Percentiles rank a stretch among this genome's conserved stretches.
Conservation (phyloP, 2,329 filamentous ascomycete species). For the Cladophialophora exuberans region DNA sequence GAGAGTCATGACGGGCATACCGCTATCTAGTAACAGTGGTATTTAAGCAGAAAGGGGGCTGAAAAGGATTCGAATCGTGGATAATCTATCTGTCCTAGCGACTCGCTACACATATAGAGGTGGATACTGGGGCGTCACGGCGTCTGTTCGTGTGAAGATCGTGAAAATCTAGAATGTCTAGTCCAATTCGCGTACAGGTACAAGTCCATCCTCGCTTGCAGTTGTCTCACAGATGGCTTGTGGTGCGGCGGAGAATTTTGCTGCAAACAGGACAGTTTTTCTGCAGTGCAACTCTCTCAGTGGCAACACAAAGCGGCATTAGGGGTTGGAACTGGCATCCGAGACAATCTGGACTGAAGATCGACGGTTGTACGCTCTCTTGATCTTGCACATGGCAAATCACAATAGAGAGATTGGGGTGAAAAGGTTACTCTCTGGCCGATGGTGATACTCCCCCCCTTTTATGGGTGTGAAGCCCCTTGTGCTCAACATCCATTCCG, state of each 20-base stretch:
- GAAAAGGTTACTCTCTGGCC: neutral
- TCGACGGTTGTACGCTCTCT: neutral
- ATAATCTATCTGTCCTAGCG: too few species aligned
- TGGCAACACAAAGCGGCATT: neutral
- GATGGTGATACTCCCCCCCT: slow-evolving; percentile 1
- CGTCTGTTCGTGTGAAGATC: too few species aligned
- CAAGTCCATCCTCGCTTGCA: too few species aligned
- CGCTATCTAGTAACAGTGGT: too few species aligned
- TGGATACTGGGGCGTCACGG: neutral
- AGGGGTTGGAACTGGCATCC: slow-evolving; percentile 10
- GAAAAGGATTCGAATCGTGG: too few species aligned
- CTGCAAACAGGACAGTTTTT: neutral
- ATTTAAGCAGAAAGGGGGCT: too few species aligned
- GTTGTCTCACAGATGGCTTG: too few species aligned
- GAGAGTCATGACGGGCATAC: too few species aligned
- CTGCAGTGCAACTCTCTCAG: neutral
- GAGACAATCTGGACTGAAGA: slow-evolving; percentile 8
- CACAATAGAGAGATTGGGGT: neutral
- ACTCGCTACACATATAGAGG: slow-evolving; percentile 6
- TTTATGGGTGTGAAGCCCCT: slow-evolving; percentile 11
- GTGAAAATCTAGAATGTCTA: too few species aligned
- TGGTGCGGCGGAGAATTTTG: slow-evolving; percentile 22
- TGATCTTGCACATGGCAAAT: slow-evolving; percentile 22
- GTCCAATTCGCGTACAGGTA: too few species aligned
- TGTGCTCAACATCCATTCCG: neutral